phyloP scores from a whole-genome alignment of 2,329 filamentous ascomycete genomes.

The Diaporthe amygdali region DNA sequence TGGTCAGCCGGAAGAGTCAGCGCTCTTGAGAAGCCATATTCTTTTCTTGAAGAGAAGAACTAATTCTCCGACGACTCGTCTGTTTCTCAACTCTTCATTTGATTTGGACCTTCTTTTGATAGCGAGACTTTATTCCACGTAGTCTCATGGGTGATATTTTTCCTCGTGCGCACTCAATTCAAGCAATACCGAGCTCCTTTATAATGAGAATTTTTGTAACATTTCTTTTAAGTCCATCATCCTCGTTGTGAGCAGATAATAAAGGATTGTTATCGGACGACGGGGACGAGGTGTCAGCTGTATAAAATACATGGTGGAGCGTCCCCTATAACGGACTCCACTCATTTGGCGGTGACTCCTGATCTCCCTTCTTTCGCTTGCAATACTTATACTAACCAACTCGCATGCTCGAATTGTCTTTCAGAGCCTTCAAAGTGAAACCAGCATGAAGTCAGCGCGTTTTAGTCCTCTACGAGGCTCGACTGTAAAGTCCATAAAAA shows the following conservation, averaged over 20 bases:
- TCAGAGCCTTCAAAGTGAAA: not conserved
- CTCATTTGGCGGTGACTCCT: constrained; percentile 21
- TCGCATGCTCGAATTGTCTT: not conserved
- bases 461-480: not conserved
- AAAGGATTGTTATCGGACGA: not conserved
- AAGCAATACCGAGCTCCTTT: too few relatives aligned
- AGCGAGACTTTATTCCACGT: not conserved
- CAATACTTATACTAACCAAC: not conserved
- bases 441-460: not conserved
- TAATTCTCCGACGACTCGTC: not conserved
- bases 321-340: constrained; percentile 13
- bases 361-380: not conserved
- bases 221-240: not conserved
- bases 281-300: not conserved
- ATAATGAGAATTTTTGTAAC: not conserved
- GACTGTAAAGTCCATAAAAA: not conserved
- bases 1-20: not conserved
- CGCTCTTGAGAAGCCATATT: not conserved
- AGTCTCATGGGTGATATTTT: not conserved
- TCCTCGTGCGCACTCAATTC: not conserved
- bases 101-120: not conserved
- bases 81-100: not conserved
- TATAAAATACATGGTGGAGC: constrained; percentile 9
- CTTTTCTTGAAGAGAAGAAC: not conserved
- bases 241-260: not conserved